Conservation (phyloP, 148 eudicot genomes). For the Mesembryanthemum crystallinum region DNA sequence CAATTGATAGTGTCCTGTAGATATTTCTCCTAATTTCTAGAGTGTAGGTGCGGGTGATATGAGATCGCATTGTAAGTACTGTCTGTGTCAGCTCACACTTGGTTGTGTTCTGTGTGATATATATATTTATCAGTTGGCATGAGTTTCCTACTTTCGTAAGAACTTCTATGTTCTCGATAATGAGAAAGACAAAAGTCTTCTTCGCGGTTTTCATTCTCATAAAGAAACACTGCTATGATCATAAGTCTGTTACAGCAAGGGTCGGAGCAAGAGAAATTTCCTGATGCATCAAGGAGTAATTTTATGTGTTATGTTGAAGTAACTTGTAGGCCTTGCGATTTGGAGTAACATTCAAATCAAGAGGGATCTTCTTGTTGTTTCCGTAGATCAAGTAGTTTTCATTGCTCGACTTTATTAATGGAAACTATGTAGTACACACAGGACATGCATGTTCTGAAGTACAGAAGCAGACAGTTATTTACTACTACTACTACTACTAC, state of each 20-base stretch:
- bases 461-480: background rate
- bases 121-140: background rate
- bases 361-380: too few relatives aligned
- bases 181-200: background rate
- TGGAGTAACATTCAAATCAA: too few relatives aligned
- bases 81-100: background rate
- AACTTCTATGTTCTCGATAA: background rate
- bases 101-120: background rate
- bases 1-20: background rate
- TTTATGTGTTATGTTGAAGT: too few relatives aligned
- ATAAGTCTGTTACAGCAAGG: too few relatives aligned
- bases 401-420: background rate
- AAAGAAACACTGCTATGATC: background rate
- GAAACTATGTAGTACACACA: background rate
- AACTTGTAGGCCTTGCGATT: too few relatives aligned
- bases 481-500: too few relatives aligned
- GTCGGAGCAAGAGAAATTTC: too few relatives aligned
- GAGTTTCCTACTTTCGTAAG: background rate
- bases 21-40: constrained; percentile 15
- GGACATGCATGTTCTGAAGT: background rate
- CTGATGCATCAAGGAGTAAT: too few relatives aligned
- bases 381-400: too few relatives aligned
- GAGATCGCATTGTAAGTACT: background rate
- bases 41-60: background rate
- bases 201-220: background rate